These are phyloP conservation scores for Dalbergia cultrata DNA, from an alignment of 306 rosid genomes.

Conservation along the genomic window DNA sequence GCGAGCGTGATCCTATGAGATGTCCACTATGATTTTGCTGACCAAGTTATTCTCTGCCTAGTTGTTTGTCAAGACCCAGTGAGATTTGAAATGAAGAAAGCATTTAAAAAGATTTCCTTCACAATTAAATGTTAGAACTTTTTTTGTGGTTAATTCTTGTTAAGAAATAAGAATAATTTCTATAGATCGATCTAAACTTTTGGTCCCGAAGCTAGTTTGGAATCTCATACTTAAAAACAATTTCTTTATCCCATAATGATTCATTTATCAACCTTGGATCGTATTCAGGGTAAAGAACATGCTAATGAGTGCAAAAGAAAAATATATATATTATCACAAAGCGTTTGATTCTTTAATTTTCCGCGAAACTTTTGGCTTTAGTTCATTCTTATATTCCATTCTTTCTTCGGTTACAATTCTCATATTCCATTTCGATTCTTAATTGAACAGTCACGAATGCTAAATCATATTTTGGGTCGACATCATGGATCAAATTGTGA, in stretches of 20 bases:
- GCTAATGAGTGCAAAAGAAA: neutral
- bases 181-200: neutral
- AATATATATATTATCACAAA: neutral
- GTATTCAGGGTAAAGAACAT: constrained; percentile 6
- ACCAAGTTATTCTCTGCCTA: constrained; percentile 52
- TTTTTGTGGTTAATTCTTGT: constrained; percentile 33
- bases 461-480: constrained; percentile 43
- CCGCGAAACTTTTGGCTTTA: constrained; percentile 50
- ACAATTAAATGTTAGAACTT: constrained; percentile 35
- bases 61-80: constrained; percentile 48
- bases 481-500: constrained; percentile 43
- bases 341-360: constrained; percentile 50
- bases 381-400: constrained; percentile 26
- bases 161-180: constrained; percentile 43
- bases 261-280: constrained; percentile 20
- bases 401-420: constrained; percentile 1
- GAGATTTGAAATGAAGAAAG: constrained; percentile 51
- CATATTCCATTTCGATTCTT: constrained; percentile 32
- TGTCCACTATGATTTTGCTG: constrained; percentile 48
- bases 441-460: constrained; percentile 33
- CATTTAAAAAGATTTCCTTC: constrained; percentile 35
- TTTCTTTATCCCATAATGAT: constrained; percentile 16
- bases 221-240: constrained; percentile 23
- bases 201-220: constrained; percentile 22
- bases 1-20: constrained; percentile 40